These are phyloP conservation scores for Hanseniaspora mollemarum DNA, from an alignment of 805 yeast genomes.

Conservation along the genomic window DNA sequence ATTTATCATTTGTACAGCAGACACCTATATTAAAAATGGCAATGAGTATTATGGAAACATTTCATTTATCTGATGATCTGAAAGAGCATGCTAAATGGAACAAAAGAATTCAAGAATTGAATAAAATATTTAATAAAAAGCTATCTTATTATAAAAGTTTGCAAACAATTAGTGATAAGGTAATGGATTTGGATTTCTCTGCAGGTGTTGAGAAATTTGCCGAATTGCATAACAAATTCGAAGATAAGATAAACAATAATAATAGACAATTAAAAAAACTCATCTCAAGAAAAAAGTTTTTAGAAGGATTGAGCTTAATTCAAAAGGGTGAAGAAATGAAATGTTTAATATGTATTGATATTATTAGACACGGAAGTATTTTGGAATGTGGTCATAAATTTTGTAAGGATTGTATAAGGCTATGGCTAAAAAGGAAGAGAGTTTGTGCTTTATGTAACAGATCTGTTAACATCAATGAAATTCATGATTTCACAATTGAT, in stretches of 20 bases:
- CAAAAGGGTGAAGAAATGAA: conserved; percentile 28
- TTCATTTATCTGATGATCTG: neutral
- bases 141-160: conserved; percentile 73
- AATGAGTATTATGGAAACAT: neutral
- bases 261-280: conserved; percentile 24
- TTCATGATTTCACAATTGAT: conserved; percentile 55
- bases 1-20: neutral
- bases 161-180: conserved; percentile 53
- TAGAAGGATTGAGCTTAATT: conserved; percentile 33
- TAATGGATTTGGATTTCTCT: conserved; percentile 15
- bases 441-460: conserved; percentile 78
- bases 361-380: conserved; percentile 63
- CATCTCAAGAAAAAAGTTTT: conserved; percentile 38
- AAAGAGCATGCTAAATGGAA: conserved; percentile 5
- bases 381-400: conserved; percentile 88
- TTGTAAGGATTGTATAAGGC: conserved; percentile 66
- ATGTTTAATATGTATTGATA: conserved; percentile 70
- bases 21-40: neutral
- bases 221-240: conserved; percentile 17
- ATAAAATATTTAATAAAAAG: conserved; percentile 28
- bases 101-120: neutral
- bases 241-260: conserved; percentile 21
- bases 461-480: conserved; percentile 36
- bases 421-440: conserved; percentile 51
- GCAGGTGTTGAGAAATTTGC: conserved; percentile 15